Evolutionary conservation across 75 land plant species (phyloP), one percentile per base, ranked within the genome.

Genomic region (Adiantum capillusveneris): DNA sequence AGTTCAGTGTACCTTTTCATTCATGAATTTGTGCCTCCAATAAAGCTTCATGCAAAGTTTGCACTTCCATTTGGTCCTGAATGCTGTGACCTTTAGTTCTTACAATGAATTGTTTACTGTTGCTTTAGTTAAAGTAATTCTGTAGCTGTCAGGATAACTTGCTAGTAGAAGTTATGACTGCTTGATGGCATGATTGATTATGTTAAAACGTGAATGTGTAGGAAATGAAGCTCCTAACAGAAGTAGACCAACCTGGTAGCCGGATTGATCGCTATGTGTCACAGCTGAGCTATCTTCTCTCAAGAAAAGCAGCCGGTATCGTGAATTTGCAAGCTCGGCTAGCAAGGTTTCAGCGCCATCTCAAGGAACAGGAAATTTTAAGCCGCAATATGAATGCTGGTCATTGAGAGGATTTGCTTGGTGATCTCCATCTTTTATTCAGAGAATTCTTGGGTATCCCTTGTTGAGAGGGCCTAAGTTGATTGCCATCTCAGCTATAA

Each of bases 331-430:
- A 73, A 58, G 71, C 76, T 25, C 64, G 71, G 12, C 65, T 73
- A 34, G 70, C 76, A 26, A 61, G 76, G 41, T 73, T 73, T 42
- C 76, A 73, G 44, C 76, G 76, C 26, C 76, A 73, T 49, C 59
- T 73, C 52, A 73, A 73, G 51, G 76, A 73, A 55, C 76, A 73
- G 43, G 76, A 73, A 46, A 67, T 73, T 61, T 34, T 73, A 11
- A 73, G 76, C 31, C 71, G 71, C 21, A 44, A 53, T 27, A 53
- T 53, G 28, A 53, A 27, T 12, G 9, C 6, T 22, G 55, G 25
- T 53, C 55, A 26, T 18, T 24, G 25, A n/a, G 22, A 18, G 9
- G 43, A 9, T 41, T 41, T 46, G 3, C 17, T 17, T 46, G 5
- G 6, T 6, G 50, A 6, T 21, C 6, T 46, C 14, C 5, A 21